phyloP scores from a whole-genome alignment of 1,284 basidiomycete species.

The Chiua sp. region DNA sequence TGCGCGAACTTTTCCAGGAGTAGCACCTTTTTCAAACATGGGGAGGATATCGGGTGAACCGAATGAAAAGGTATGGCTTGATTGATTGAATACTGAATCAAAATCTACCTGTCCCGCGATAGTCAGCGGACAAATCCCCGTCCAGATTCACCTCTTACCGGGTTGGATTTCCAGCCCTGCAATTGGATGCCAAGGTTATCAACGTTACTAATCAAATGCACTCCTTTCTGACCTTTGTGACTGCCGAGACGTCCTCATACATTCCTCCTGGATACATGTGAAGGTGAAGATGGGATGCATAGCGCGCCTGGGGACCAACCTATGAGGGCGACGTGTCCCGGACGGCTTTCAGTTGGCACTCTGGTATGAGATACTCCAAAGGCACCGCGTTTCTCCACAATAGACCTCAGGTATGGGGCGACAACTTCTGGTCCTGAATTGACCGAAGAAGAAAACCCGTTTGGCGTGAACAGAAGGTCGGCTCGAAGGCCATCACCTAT shows the following conservation, averaged over 20 bases:
- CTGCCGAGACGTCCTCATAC: slow-evolving; percentile 93
- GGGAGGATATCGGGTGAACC: slow-evolving; percentile 91
- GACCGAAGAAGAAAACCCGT: slow-evolving; percentile 58
- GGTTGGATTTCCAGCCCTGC: slow-evolving; percentile 91
- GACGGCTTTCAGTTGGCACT: slow-evolving; percentile 89
- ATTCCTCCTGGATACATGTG: slow-evolving; percentile 64
- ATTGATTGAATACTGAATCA: slow-evolving; percentile 90
- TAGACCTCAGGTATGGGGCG: slow-evolving; percentile 78
- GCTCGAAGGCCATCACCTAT: slow-evolving; percentile 85
- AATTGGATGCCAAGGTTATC: slow-evolving; percentile 10
- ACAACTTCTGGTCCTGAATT: slow-evolving; percentile 65
- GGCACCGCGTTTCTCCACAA: slow-evolving; percentile 70
- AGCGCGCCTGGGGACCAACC: slow-evolving; percentile 47
- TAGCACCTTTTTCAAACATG: slow-evolving; percentile 84
- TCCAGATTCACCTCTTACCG: slow-evolving; percentile 50
- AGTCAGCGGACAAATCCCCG: slow-evolving; percentile 9
- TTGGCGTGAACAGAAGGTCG: slow-evolving; percentile 76
- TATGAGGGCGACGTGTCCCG: slow-evolving; percentile 90
- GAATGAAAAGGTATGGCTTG: slow-evolving; percentile 80
- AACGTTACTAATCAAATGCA: not conserved
- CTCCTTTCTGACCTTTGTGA: slow-evolving; percentile 68
- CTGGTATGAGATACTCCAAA: slow-evolving; percentile 89
- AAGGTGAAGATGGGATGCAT: slow-evolving; percentile 10
- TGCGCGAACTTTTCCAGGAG: slow-evolving; percentile 70
- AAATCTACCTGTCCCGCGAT: slow-evolving; percentile 67